Evolutionary conservation across 257 asterid genomes (phyloP), one percentile per base, ranked within the genome.

Genomic region (Cinchona pubescens): DNA sequence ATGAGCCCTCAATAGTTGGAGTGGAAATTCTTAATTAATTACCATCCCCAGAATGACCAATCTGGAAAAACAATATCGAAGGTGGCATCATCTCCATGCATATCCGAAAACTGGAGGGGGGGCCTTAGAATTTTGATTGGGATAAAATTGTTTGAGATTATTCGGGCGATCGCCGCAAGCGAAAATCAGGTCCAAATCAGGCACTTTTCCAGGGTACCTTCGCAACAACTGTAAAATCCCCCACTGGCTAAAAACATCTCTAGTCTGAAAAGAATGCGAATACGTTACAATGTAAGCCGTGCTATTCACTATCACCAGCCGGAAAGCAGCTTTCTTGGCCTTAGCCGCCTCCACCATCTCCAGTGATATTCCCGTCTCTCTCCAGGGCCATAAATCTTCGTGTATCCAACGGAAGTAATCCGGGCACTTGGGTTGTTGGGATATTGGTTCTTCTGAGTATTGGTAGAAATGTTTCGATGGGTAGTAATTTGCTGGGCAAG

Each of bases 11-110:
- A 25, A 25, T 25, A 37, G 5, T 37, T 5, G 5, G 40, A 45
- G 11, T 42, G 46, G 11, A 42, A 42, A 42, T 42, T 42, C 1
- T 5, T 10, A 63, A 37, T 14, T 2, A 45, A n/a, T 1, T 85
- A 85, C 89, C 89, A 85, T 76, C 89, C 89, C 89, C 89, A 85
- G 61, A 85, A 85, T 9, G 89, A 85, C 89, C 89, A 85, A 27
- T 85, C 89, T 7, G 89, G 89, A 66, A 85, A 83, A 29, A 83
- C 85, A 79, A 85, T 83, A 74, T 85, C 89, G 66, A 78, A 73
- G 56, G 82, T 80, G 13, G 68, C 8, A 49, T 73, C 78, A 74
- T 63, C 74, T 37, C 84, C 82, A 43, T 83, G n/a, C 82, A 46
- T 78, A 83, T 2, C 84, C 71, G 67, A 83, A 83, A 43, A 74